Conservation (phyloP, 768 basidiomycete genomes). For the Pleurotus eryngii region DNA sequence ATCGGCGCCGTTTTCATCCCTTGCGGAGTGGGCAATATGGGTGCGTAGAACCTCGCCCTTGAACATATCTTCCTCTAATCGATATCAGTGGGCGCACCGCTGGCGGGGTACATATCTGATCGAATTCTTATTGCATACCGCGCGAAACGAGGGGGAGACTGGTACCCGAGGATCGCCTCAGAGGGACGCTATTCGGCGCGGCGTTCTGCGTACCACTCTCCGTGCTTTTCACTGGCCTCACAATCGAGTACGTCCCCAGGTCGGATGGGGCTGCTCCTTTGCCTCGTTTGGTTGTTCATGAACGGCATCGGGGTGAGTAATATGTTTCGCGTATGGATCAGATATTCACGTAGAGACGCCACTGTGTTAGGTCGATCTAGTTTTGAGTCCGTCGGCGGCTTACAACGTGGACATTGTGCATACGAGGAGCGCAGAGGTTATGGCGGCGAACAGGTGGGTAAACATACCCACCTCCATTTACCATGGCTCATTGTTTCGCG, state of each 20-base stretch:
- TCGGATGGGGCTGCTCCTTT: constrained; percentile 42
- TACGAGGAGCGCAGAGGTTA: constrained; percentile 43
- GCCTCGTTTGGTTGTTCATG: constrained; percentile 55
- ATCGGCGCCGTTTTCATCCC: constrained; percentile 42
- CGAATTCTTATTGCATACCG: constrained; percentile 33
- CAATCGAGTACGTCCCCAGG: constrained; percentile 35
- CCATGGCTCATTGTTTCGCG: background rate
- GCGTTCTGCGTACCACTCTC: constrained; percentile 42
- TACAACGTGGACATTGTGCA: constrained; percentile 50
- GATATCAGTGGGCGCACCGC: constrained; percentile 42
- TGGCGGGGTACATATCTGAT: constrained; percentile 47
- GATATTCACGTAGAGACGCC: no score
- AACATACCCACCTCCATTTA: background rate
- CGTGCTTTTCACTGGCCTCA: constrained; percentile 34
- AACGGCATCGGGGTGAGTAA: constrained; percentile 48
- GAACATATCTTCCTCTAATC: background rate
- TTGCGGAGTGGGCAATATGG: constrained; percentile 36
- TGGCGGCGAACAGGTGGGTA: constrained; percentile 38
- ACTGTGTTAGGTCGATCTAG: constrained; percentile 38
- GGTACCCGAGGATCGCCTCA: constrained; percentile 52
- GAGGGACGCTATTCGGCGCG: constrained; percentile 35
- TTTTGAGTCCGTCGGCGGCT: constrained; percentile 42
- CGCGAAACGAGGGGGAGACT: constrained; percentile 35
- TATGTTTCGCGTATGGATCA: background rate
- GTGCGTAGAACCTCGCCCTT: constrained; percentile 19